Conservation (phyloP, 768 basidiomycete genomes). For the Suillus plorans region DNA sequence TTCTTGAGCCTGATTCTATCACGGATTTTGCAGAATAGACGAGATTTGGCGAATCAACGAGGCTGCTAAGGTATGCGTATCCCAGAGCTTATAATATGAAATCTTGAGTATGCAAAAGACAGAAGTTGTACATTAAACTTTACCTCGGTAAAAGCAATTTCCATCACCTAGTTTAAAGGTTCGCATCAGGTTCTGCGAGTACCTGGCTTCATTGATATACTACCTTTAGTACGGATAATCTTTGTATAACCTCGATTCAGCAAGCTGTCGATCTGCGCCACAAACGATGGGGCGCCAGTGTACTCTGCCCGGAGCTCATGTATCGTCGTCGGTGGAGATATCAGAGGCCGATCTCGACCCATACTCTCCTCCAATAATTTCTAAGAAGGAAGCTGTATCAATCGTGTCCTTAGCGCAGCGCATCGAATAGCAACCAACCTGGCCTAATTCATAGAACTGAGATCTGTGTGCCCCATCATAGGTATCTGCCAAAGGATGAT, state of each 20-base stretch:
- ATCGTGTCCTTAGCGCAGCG: not conserved
- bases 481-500: not conserved
- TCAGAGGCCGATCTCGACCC: slow-evolving; percentile 45
- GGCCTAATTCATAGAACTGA: slow-evolving; percentile 42
- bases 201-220: slow-evolving; percentile 19
- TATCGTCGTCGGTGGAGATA: slow-evolving; percentile 55
- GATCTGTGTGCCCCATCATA: slow-evolving; percentile 8
- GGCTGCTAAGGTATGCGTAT: slow-evolving; percentile 76
- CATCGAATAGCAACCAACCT: slow-evolving; percentile 25
- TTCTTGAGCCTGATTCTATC: slow-evolving; percentile 42
- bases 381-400: slow-evolving; percentile 22
- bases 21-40: slow-evolving; percentile 48
- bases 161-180: slow-evolving; percentile 63
- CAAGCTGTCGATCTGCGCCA: slow-evolving; percentile 77
- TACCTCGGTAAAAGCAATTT: slow-evolving; percentile 91
- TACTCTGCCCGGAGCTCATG: slow-evolving; percentile 64
- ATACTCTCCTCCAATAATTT: slow-evolving; percentile 40
- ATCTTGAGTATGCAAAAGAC: slow-evolving; percentile 12
- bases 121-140: slow-evolving; percentile 20
- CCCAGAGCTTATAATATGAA: slow-evolving; percentile 54
- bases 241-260: slow-evolving; percentile 57
- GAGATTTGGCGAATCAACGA: slow-evolving; percentile 49
- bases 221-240: slow-evolving; percentile 73
- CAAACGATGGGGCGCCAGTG: slow-evolving; percentile 54
- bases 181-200: slow-evolving; percentile 1